Evolutionary conservation across 257 asterid species (phyloP), one percentile per base, ranked within the genome.

Genomic region (Plantago elongata): DNA sequence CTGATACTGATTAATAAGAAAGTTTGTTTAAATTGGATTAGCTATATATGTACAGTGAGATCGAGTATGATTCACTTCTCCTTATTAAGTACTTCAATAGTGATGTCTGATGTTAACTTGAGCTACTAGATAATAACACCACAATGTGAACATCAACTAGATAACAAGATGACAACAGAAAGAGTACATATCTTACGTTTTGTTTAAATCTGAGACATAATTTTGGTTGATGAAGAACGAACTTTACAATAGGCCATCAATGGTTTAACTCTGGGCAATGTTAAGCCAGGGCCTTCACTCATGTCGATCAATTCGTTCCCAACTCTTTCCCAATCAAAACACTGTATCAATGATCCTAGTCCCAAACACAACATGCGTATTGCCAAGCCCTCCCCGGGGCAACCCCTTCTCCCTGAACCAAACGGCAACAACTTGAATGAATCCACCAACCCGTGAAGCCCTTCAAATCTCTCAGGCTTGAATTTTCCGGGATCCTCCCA

Each of bases 401-500:
- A 74, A 45, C 75, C 67, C 47, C 79, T 60, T 46, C 79, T 56
- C 22, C 79, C 75, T 0, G 69, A 65, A 14, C 79, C 69, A 65
- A 74, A 74, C 5, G 79, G 75, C 51, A 74, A 15, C 17, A 69
- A 34, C 11, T 62, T 46, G 60, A 61, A 74, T 13, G 63, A 58
- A 14, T 64, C 46, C 38, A 69, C 54, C 0, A 57, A 45, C 54
- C 67, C 64, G 27, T 69, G 68, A 4, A n/a, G 49, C 22, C 69
- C 69, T 11, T 50, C 34, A 18, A 74, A 74, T 58, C 75, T 69
- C 45, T 74, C 69, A 0, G 79, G 79, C n/a, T 60, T 47, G 60
- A 74, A 74, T 14, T 45, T 34, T 37, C 42, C 15, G 4, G 78
- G 52, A 9, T 61, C 63, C 13, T 68, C 71, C 74, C 78, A 73